Conservation (phyloP, 768 basidiomycete genomes). For the Rhodotorula paludigena region DNA sequence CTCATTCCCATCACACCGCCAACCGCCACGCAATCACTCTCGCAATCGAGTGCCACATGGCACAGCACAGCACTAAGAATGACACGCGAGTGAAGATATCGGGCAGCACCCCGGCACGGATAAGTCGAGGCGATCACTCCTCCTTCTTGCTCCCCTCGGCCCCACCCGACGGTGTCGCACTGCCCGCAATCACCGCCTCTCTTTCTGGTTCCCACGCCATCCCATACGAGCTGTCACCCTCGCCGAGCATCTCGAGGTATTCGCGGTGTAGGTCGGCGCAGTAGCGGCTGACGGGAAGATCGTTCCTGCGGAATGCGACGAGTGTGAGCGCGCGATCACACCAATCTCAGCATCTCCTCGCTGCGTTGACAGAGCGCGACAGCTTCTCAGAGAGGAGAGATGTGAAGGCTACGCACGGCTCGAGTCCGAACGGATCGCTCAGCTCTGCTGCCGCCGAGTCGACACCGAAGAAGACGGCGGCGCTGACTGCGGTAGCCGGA, state of each 20-base stretch:
- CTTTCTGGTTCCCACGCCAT: conserved; percentile 7
- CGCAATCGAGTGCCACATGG: no score
- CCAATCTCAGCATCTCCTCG: no score
- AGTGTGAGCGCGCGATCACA: neutral
- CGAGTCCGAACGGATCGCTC: conserved; percentile 30
- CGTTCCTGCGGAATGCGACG: conserved; percentile 14
- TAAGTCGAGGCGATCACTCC: neutral
- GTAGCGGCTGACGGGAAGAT: conserved; percentile 30
- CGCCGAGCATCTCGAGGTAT: conserved; percentile 31
- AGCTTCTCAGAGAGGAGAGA: neutral
- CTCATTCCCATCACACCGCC: no score
- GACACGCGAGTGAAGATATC: no score
- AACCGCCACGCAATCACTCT: no score
- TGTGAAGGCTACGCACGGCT: conserved; percentile 18
- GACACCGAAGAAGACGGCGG: conserved; percentile 29
- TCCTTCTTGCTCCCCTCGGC: neutral
- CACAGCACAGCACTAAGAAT: no score
- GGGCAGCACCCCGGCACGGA: no score
- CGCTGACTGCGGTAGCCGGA: conserved; percentile 20
- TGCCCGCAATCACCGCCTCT: neutral
- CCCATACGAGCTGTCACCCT: conserved; percentile 11
- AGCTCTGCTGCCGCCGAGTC: conserved; percentile 31
- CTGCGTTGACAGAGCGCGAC: neutral
- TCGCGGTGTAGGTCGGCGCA: conserved; percentile 31
- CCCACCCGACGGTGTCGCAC: no score